Evolutionary conservation across 148 eudicot species (phyloP).

Genomic region (Nepenthes mirabilis): DNA sequence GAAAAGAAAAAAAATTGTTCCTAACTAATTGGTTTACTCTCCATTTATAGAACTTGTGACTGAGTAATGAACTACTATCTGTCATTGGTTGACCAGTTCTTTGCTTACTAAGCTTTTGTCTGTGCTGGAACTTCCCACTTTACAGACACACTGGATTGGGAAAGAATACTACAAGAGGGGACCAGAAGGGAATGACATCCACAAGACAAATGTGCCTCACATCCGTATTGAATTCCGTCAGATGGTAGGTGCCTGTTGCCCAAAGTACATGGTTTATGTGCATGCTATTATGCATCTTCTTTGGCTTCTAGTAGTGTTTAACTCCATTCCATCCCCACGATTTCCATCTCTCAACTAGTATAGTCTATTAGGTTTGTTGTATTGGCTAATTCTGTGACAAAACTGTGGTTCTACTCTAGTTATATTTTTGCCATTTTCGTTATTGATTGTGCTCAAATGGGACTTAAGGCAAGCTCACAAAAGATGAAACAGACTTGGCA

Average conservation of each 20-base stretch:
- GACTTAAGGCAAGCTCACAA: no score
- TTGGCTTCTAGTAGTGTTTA: no score
- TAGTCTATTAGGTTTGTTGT: no score
- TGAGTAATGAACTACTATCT: neutral
- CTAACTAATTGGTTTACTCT: no score
- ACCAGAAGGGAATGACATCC: constrained; percentile 92
- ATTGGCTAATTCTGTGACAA: no score
- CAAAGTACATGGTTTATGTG: neutral
- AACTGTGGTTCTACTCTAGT: no score
- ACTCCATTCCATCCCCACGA: no score
- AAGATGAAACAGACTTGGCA: no score
- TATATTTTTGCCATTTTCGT: no score
- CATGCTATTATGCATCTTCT: neutral
- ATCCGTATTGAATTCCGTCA: constrained; percentile 91
- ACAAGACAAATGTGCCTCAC: constrained; percentile 91
- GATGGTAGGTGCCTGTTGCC: constrained; percentile 41
- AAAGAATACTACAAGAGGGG: constrained; percentile 74
- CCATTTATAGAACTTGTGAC: neutral
- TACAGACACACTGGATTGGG: constrained; percentile 93
- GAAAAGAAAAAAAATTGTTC: no score
- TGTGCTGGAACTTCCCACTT: neutral
- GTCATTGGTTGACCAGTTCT: neutral
- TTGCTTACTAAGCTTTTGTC: neutral
- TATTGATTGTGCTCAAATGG: no score
- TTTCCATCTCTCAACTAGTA: no score